Evolutionary conservation across 371 early-diverging fungal species (phyloP).

Genomic region (Funneliformis caledonium): DNA sequence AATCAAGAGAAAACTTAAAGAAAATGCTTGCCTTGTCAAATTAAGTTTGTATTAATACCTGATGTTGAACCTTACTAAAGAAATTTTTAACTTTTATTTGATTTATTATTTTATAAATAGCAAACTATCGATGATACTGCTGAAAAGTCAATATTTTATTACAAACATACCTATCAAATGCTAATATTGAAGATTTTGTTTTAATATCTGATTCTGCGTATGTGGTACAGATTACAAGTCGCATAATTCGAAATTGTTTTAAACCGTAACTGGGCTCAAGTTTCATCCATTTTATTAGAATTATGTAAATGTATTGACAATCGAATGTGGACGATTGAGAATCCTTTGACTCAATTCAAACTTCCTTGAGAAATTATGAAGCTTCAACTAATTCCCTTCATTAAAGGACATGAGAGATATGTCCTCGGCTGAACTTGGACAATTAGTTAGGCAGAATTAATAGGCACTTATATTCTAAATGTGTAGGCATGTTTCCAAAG

Average conservation of each 20-base stretch:
- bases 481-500: constrained; percentile 86
- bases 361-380: constrained; percentile 78
- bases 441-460: constrained; percentile 80
- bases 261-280: constrained; percentile 89
- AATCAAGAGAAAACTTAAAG: too few species aligned
- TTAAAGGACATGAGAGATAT: constrained; percentile 87
- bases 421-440: constrained; percentile 83
- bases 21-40: too few species aligned
- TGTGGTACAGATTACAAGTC: constrained; percentile 90
- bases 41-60: too few species aligned
- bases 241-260: constrained; percentile 94
- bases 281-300: constrained; percentile 76
- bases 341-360: constrained; percentile 87
- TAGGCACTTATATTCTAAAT: constrained; percentile 76
- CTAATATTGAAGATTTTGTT: constrained; percentile 86
- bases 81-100: too few species aligned
- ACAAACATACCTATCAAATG: constrained; percentile 77
- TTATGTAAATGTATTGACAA: constrained; percentile 90
- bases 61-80: too few species aligned
- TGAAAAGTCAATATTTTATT: too few species aligned
- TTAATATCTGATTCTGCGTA: constrained; percentile 91
- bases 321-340: constrained; percentile 95
- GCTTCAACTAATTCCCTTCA: constrained; percentile 65
- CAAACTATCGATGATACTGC: too few species aligned
- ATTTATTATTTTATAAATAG: too few species aligned